Percentiles rank a stretch among this genome's conserved stretches.
phyloP scores from a whole-genome alignment of 306 rosid genomes.

The Ammopiptanthus mongolicus region DNA sequence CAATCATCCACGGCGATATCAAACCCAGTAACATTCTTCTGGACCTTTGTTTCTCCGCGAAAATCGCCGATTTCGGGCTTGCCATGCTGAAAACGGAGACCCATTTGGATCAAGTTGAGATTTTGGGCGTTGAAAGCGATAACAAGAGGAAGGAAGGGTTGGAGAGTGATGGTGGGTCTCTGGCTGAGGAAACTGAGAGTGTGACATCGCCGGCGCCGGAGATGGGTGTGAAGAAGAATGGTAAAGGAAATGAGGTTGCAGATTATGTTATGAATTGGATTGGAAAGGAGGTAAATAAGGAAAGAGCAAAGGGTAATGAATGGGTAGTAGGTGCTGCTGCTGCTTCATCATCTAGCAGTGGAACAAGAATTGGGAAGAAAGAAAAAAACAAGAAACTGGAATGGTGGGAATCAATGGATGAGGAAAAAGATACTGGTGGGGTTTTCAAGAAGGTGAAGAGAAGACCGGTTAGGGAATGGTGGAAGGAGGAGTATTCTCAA shows the following conservation, averaged over 20 bases:
- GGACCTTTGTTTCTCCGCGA: slow-evolving; percentile 47
- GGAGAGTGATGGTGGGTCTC: slow-evolving; percentile 57
- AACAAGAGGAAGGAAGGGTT: slow-evolving; percentile 22
- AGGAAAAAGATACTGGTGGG: slow-evolving; percentile 37
- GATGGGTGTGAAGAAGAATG: slow-evolving; percentile 16
- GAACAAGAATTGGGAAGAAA: background rate
- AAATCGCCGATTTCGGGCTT: slow-evolving; percentile 86
- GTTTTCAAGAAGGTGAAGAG: slow-evolving; percentile 44
- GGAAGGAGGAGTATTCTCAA: slow-evolving; percentile 84
- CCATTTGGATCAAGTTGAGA: slow-evolving; percentile 14
- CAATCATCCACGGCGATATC: slow-evolving; percentile 79
- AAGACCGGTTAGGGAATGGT: slow-evolving; percentile 83
- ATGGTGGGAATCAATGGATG: slow-evolving; percentile 86
- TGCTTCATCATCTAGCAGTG: slow-evolving; percentile 26
- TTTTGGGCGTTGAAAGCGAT: background rate
- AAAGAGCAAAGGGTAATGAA: slow-evolving; percentile 30
- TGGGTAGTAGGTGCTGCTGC: slow-evolving; percentile 17
- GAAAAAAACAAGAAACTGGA: slow-evolving; percentile 60
- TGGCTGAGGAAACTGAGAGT: slow-evolving; percentile 64
- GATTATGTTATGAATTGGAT: slow-evolving; percentile 88
- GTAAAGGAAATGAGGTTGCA: background rate
- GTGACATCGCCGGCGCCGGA: slow-evolving; percentile 30
- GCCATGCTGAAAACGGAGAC: slow-evolving; percentile 50
- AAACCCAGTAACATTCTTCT: slow-evolving; percentile 83
- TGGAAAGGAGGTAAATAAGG: slow-evolving; percentile 56